phyloP scores from a whole-genome alignment of 2,329 filamentous ascomycete species.

The Dothiorella sarmentorum region DNA sequence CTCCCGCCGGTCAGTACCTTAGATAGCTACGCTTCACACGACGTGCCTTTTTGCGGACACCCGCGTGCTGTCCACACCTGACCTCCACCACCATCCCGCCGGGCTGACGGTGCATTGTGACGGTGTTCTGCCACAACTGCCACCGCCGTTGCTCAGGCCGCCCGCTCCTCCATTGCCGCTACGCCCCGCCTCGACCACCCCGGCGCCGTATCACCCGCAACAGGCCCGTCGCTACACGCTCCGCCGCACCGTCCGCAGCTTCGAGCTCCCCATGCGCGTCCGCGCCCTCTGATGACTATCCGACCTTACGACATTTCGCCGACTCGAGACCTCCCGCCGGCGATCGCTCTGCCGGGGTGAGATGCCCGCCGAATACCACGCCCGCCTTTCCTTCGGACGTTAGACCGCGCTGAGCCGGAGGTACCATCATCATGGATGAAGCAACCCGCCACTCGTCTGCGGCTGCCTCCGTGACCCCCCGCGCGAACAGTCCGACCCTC shows the following conservation, averaged over 20 bases:
- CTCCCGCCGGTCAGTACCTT: conserved; percentile 1
- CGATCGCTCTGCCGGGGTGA: conserved; percentile 17
- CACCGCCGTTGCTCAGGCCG: conserved; percentile 2
- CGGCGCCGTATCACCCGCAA: conserved; percentile 7
- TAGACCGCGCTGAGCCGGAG: conserved; percentile 27
- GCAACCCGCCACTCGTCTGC: conserved; percentile 36
- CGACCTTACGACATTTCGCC: neutral
- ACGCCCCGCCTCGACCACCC: conserved; percentile 10
- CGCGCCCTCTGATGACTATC: conserved; percentile 14
- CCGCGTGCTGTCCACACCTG: conserved; percentile 10
- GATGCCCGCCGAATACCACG: conserved; percentile 24
- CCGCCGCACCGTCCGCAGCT: neutral
- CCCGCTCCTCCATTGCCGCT: conserved; percentile 8
- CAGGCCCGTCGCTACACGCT: conserved; percentile 2
- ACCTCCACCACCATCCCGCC: neutral
- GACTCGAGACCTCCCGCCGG: conserved; percentile 5
- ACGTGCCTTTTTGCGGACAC: conserved; percentile 1
- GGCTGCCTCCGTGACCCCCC: conserved; percentile 36
- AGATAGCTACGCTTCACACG: neutral
- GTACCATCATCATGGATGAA: conserved; percentile 32
- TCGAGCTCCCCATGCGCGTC: neutral
- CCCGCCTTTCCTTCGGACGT: conserved; percentile 25
- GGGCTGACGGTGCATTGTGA: conserved; percentile 2
- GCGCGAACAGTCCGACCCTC: conserved; percentile 38
- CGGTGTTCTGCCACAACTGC: neutral